Evolutionary conservation across 306 rosid genomes (phyloP).

Genomic region (Canavalia gladiata): DNA sequence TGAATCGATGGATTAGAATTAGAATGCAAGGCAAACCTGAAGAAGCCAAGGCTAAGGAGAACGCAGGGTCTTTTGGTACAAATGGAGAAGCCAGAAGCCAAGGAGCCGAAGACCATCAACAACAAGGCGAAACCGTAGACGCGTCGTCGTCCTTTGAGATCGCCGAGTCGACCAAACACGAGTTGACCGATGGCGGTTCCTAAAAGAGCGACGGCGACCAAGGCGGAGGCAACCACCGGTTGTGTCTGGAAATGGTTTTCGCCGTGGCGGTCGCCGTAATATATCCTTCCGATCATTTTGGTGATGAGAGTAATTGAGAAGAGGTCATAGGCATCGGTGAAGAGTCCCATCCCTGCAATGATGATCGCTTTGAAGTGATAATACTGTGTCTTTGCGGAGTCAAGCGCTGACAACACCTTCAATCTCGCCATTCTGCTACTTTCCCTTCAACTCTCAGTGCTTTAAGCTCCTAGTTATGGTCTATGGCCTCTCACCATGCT

Average conservation of each 20-base stretch:
- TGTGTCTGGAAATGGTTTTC: neutral
- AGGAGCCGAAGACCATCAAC: slow-evolving; percentile 66
- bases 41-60: slow-evolving; percentile 64
- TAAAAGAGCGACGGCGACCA: slow-evolving; percentile 56
- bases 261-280: slow-evolving; percentile 31
- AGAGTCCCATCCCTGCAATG: slow-evolving; percentile 89
- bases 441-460: neutral
- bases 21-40: slow-evolving; percentile 44
- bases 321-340: slow-evolving; percentile 81
- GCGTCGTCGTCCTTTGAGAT: slow-evolving; percentile 65
- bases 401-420: slow-evolving; percentile 75
- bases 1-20: too few species aligned
- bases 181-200: slow-evolving; percentile 76
- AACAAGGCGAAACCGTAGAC: slow-evolving; percentile 69
- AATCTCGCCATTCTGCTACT: slow-evolving; percentile 55
- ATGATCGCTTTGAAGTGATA: slow-evolving; percentile 89
- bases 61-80: slow-evolving; percentile 61
- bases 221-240: slow-evolving; percentile 37
- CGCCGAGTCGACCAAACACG: slow-evolving; percentile 71
- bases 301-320: slow-evolving; percentile 69
- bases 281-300: slow-evolving; percentile 63
- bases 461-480: neutral
- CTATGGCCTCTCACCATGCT: neutral
- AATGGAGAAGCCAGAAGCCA: slow-evolving; percentile 76
- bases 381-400: slow-evolving; percentile 72